Evolutionary conservation across 2,329 filamentous ascomycete species (phyloP), one percentile per base, ranked within the genome.

Genomic region (Ascochyta rabiei): DNA sequence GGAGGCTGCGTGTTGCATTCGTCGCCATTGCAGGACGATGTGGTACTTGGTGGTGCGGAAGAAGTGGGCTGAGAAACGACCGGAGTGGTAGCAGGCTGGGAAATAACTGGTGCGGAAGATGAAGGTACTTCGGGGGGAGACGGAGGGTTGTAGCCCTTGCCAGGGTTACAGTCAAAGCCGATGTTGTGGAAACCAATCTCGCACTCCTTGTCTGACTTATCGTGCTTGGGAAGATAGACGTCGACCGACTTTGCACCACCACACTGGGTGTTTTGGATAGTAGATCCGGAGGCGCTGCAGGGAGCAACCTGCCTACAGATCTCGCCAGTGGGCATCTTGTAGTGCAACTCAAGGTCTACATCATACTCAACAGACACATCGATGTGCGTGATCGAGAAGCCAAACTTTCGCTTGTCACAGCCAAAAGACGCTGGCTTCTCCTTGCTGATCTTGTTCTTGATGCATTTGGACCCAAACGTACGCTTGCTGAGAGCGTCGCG

Each of bases 171-270:
- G 79, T 92, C 85, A 77, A 93, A 96, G 64, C 80, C 82, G 67
- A 96, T 85, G 72, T 82, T 83, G 78, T 90, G 88, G 67, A 95
- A 84, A 67, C 87, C 86, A 67, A 96, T 82, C 66, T 83, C 82
- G 80, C 90, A 95, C 66, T 76, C 78, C 43, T 81, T 76, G 59
- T 73, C 76, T 48, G 82, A 75, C 60, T 84, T 78, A 71, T 67
- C 59, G 49, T 68, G 62, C 48, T 64, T 60, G 19, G 88, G 85
- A 54, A 84, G 76, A 61, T 81, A 79, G 73, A 97, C 87, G 49
- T 84, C 86, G 58, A 97, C 91, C 53, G 86, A 87, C 73, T 84
- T 91, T 62, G 93, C 93, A 76, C 93, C 93, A 84, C 92, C 93
- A 75, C 93, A 98, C 82, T 97, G 91, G 57, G 81, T 85, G 84